These are phyloP conservation scores for Rubroshorea leprosula DNA, from an alignment of 345 rosid species.

Conservation along the genomic window DNA sequence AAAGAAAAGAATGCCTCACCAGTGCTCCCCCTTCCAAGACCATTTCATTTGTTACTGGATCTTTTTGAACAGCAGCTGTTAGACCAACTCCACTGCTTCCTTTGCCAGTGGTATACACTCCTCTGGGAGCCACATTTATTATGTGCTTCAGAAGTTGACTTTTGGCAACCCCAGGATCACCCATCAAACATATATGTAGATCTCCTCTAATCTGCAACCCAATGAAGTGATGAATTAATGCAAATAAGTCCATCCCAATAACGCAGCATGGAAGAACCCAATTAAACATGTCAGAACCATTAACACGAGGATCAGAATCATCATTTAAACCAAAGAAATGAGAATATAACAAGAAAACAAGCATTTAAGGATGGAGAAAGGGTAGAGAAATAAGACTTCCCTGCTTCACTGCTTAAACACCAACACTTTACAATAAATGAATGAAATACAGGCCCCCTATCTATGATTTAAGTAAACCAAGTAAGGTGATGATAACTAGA, in stretches of 20 bases:
- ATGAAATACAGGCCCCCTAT: no score
- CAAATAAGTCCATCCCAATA: not conserved
- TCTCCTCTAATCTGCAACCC: constrained; percentile 91
- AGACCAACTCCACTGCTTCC: constrained; percentile 99
- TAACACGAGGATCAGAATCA: not conserved
- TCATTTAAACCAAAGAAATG: not conserved
- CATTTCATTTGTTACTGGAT: constrained; percentile 95
- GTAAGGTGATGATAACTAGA: no score
- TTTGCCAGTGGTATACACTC: constrained; percentile 88
- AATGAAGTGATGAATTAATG: not conserved
- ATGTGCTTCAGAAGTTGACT: constrained; percentile 99
- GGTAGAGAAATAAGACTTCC: not conserved
- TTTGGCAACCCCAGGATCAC: constrained; percentile 99
- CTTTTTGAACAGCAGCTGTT: constrained; percentile 97
- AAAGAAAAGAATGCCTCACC: constrained; percentile 41
- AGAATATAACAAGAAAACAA: no score
- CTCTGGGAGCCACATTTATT: constrained; percentile 92
- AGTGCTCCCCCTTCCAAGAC: constrained; percentile 97
- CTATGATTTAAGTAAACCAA: no score
- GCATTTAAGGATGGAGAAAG: not conserved
- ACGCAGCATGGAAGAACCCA: not conserved
- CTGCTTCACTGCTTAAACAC: not conserved
- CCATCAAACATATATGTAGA: constrained; percentile 92
- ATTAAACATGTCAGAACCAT: not conserved
- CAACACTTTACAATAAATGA: not conserved